Percentiles rank a stretch among this genome's conserved stretches.
phyloP scores from a whole-genome alignment of 495 filamentous ascomycete species.

The Penicillium daleae region DNA sequence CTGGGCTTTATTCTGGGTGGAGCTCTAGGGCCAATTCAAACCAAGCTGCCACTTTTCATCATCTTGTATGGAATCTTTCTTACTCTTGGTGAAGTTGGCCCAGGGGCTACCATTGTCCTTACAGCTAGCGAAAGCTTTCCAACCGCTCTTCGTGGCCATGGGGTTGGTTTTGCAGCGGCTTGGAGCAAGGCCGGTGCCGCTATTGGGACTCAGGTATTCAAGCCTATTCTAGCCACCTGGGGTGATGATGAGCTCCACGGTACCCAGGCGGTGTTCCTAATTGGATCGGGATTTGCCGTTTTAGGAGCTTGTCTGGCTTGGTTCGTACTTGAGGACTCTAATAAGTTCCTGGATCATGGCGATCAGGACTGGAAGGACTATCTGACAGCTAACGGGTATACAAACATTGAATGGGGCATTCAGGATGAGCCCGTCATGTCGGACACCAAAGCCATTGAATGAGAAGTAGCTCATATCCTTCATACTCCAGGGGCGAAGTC shows the following conservation, averaged over 20 bases:
- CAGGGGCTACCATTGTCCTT: constrained; percentile 82
- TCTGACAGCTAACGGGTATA: constrained; percentile 27
- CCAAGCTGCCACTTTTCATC: constrained; percentile 67
- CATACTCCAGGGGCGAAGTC: neutral
- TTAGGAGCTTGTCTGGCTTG: constrained; percentile 28
- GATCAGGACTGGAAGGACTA: constrained; percentile 35
- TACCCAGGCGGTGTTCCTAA: constrained; percentile 34
- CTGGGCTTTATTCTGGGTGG: constrained; percentile 77
- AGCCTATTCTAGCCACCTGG: constrained; percentile 35
- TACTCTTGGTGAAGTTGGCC: constrained; percentile 74
- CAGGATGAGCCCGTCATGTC: neutral
- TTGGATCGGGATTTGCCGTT: constrained; percentile 35
- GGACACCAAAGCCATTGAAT: neutral
- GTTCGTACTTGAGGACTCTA: constrained; percentile 33
- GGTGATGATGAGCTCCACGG: constrained; percentile 28
- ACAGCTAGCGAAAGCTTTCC: constrained; percentile 62
- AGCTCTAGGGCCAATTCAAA: constrained; percentile 57
- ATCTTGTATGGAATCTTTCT: constrained; percentile 72
- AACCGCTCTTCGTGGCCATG: constrained; percentile 76
- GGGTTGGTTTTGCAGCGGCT: constrained; percentile 80
- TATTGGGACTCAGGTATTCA: constrained; percentile 74
- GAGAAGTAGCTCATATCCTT: neutral
- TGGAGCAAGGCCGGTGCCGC: constrained; percentile 80
- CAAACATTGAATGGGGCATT: constrained; percentile 31
- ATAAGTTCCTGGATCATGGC: constrained; percentile 30